Evolutionary conservation across 2,329 filamentous ascomycete species (phyloP).

Genomic region (Sphaceloma murrayae): DNA sequence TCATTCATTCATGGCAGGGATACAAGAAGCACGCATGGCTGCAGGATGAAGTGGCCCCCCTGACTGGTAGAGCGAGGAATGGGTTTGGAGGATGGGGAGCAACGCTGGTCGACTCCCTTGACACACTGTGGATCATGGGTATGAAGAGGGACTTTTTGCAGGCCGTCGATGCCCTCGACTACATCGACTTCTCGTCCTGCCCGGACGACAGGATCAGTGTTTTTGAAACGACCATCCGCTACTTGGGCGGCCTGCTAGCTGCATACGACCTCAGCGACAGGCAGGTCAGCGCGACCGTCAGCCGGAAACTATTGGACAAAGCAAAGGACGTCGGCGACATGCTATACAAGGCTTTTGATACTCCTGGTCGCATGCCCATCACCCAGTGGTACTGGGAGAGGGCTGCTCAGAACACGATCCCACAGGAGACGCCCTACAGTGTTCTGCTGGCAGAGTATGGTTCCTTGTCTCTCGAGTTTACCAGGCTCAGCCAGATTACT

Average conservation of each 20-base stretch:
- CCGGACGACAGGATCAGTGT: constrained; percentile 47
- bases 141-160: constrained; percentile 55
- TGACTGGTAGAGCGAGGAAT: constrained; percentile 54
- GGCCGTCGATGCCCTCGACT: constrained; percentile 49
- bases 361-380: constrained; percentile 57
- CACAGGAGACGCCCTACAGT: constrained; percentile 26
- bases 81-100: constrained; percentile 91
- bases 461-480: constrained; percentile 53
- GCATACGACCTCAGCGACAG: constrained; percentile 57
- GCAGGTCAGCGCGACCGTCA: no score
- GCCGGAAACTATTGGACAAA: constrained; percentile 51
- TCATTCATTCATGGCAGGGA: constrained; percentile 68
- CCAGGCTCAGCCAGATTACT: constrained; percentile 54
- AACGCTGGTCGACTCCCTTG: constrained; percentile 68
- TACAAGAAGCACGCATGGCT: constrained; percentile 74
- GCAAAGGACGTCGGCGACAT: constrained; percentile 55
- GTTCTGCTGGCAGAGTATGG: constrained; percentile 45
- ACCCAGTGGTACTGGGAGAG: constrained; percentile 47
- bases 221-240: constrained; percentile 63
- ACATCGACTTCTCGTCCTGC: constrained; percentile 53
- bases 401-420: constrained; percentile 19
- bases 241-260: constrained; percentile 59
- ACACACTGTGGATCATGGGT: constrained; percentile 66
- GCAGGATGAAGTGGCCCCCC: constrained; percentile 72
- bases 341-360: constrained; percentile 58